These are phyloP conservation scores for Alternaria sp. DNA, from an alignment of 2,329 filamentous ascomycete species.

Conservation along the genomic window DNA sequence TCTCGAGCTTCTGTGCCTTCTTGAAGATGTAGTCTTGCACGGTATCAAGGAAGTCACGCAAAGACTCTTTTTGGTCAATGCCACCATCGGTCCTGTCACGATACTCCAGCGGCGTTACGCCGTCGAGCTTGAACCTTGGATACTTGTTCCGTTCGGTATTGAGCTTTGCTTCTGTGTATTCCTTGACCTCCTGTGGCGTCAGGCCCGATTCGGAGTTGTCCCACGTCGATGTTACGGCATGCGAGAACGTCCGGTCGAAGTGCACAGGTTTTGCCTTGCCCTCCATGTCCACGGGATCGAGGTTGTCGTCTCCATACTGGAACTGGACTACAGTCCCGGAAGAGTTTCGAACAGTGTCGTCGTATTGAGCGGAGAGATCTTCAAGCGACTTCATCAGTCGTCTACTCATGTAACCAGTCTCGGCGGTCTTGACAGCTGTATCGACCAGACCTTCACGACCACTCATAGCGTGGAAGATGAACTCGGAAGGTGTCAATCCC, in stretches of 20 bases:
- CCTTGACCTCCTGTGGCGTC: constrained; percentile 73
- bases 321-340: constrained; percentile 91
- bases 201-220: constrained; percentile 76
- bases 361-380: constrained; percentile 91
- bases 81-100: constrained; percentile 69
- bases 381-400: constrained; percentile 97
- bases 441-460: constrained; percentile 98
- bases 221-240: constrained; percentile 77
- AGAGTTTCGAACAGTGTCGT: constrained; percentile 92
- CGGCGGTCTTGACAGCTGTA: constrained; percentile 97
- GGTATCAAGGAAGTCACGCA: constrained; percentile 78
- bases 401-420: constrained; percentile 99
- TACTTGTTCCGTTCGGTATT: constrained; percentile 68
- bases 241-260: constrained; percentile 88
- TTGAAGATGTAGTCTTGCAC: constrained; percentile 74
- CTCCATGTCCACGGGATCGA: constrained; percentile 98
- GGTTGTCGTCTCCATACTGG: constrained; percentile 92
- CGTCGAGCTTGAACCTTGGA: constrained; percentile 40
- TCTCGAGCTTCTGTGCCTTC: constrained; percentile 68
- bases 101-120: constrained; percentile 64
- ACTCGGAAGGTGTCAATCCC: constrained; percentile 86
- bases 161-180: constrained; percentile 71
- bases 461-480: constrained; percentile 97
- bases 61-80: constrained; percentile 70
- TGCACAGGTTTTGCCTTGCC: constrained; percentile 90